These are phyloP conservation scores for Eucommia ulmoides DNA, from an alignment of 257 asterid genomes.

Conservation along the genomic window DNA sequence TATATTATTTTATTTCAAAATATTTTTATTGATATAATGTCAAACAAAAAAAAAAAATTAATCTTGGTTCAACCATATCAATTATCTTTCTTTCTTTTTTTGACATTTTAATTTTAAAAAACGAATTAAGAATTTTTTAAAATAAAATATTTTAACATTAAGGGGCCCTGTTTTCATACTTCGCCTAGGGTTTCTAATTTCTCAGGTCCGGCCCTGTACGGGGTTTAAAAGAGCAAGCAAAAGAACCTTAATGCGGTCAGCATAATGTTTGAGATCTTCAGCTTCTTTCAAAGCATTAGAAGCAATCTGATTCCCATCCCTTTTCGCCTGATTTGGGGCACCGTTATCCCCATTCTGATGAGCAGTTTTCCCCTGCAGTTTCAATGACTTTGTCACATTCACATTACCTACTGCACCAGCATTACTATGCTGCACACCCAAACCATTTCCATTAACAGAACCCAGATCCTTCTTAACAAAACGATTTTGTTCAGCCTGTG, in stretches of 20 bases:
- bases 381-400: conserved; percentile 25
- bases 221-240: conserved; percentile 11
- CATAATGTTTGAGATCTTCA: conserved; percentile 55
- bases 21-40: no score
- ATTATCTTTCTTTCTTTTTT: no score
- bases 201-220: no score
- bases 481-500: conserved; percentile 27
- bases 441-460: conserved; percentile 23
- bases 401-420: conserved; percentile 27
- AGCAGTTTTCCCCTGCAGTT: conserved; percentile 19
- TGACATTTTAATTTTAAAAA: no score
- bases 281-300: conserved; percentile 55
- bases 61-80: no score
- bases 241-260: conserved; percentile 70
- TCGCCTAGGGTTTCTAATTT: no score
- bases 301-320: conserved; percentile 27
- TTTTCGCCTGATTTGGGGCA: conserved; percentile 23
- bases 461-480: conserved; percentile 37
- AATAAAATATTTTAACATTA: no score
- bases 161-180: no score
- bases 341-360: conserved; percentile 20
- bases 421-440: conserved; percentile 24
- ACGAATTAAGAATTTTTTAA: no score
- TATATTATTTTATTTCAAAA: no score
- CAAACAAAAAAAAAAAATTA: no score